These are phyloP conservation scores for Eimeria praecox DNA, from an alignment of 169 alveolate species.

Conservation along the genomic window DNA sequence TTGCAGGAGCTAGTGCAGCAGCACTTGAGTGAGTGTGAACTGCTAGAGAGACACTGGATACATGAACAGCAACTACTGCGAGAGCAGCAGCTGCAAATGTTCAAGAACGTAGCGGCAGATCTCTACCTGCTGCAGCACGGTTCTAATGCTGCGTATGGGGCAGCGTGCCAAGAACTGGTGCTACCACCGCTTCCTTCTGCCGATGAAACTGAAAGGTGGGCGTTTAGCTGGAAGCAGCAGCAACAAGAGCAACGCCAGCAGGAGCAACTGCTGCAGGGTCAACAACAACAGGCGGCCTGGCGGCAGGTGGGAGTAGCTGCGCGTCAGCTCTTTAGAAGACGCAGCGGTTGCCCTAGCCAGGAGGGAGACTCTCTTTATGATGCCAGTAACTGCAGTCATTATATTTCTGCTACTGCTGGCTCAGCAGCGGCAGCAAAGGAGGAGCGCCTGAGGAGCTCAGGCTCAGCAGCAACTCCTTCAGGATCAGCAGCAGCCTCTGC, in stretches of 20 bases:
- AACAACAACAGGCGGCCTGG: neutral
- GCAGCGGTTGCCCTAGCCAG: conserved; percentile 21
- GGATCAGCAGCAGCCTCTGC: conserved; percentile 20
- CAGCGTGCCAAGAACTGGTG: conserved; percentile 45
- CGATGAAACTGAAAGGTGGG: conserved; percentile 61
- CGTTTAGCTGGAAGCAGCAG: conserved; percentile 55
- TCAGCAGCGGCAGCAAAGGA: neutral
- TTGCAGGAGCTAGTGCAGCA: conserved; percentile 77
- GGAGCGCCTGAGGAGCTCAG: conserved; percentile 1
- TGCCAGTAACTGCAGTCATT: neutral
- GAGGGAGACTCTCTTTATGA: neutral
- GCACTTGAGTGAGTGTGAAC: conserved; percentile 78
- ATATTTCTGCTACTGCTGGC: neutral
- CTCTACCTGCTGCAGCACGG: conserved; percentile 72
- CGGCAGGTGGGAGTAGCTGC: conserved; percentile 61
- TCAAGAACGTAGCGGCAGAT: conserved; percentile 75
- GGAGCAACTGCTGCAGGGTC: conserved; percentile 37
- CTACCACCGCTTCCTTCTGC: conserved; percentile 81
- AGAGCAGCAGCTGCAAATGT: conserved; percentile 70
- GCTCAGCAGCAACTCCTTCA: conserved; percentile 6
- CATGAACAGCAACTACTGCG: conserved; percentile 55
- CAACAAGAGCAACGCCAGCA: conserved; percentile 36
- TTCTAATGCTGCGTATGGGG: conserved; percentile 62
- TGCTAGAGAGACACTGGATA: conserved; percentile 77
- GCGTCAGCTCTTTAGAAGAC: conserved; percentile 15